Evolutionary conservation across 768 basidiomycete species (phyloP), one percentile per base, ranked within the genome.

Genomic region (Pleurotus cornucopiae): DNA sequence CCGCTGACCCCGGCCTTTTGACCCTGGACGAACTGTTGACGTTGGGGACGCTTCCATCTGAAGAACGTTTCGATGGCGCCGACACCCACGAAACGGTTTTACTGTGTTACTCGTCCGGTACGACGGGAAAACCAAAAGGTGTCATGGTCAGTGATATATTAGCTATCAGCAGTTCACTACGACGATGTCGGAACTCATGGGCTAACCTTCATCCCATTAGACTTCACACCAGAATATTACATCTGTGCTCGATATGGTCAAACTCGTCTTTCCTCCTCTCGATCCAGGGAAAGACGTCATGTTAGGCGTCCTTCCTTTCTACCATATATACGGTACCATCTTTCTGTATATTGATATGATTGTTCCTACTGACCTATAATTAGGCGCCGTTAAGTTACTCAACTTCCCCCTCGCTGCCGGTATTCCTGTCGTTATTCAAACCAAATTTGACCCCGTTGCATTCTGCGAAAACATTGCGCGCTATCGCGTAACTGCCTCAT

Each of bases 191-290:
- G 30, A 34, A 34, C 30, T 34, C 30, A 11, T 48, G 40, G 41
- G 41, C 41, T 55, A 11, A 16, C 43, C 26, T 53, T 2, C n/a
- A 5, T 49, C 53, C 18, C 48, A 9, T 9, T 59, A 83, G 81
- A 86, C 85, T 0, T 86, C 84, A 0, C 86, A 87, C 65, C 74
- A 79, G 57, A 93, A 93, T 61, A 66, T 93, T 46, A 82, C 79
- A 0, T 74, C 83, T 7, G 75, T 87, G 49, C 62, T 86, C 4
- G 73, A 78, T 47, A 84, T 84, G 16, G 67, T 84, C 38, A 67
- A 60, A 26, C 62, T 73, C 4, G 69, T 70, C 1, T 84, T 84
- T 64, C 77, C 79, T 2, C 38, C 54, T 2, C 56, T 80, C 9
- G 64, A 62, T 2, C 63, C 72, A 0, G 73, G 67, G 1, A 62